These are phyloP conservation scores for Metarhizium anisopliae DNA, from an alignment of 2,329 filamentous ascomycete genomes.

Conservation along the genomic window DNA sequence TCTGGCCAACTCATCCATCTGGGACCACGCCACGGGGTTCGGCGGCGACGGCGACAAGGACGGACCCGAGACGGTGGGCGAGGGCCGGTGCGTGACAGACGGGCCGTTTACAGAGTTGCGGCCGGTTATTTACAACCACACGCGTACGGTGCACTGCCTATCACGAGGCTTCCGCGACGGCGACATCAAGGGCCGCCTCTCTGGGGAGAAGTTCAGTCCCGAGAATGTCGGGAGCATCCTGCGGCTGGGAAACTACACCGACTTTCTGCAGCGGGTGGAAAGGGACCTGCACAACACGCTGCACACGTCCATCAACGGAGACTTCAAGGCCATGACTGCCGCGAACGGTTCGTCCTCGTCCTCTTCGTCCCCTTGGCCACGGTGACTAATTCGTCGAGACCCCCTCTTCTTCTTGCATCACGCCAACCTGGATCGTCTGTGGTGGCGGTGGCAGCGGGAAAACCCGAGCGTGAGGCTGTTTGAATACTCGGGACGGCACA, in stretches of 20 bases:
- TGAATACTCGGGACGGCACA: constrained; percentile 5
- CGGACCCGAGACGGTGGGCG: constrained; percentile 4
- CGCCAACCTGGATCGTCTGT: constrained; percentile 6
- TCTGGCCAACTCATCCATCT: constrained; percentile 9
- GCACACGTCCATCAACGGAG: constrained; percentile 7
- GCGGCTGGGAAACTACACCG: not conserved
- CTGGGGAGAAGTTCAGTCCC: constrained; percentile 3
- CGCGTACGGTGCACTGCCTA: constrained; percentile 4
- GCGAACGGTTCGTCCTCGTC: constrained; percentile 5
- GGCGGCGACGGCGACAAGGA: constrained; percentile 9
- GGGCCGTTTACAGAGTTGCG: constrained; percentile 10
- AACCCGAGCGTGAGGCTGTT: not conserved
- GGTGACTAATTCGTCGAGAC: not conserved
- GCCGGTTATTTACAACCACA: constrained; percentile 9
- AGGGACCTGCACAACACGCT: constrained; percentile 6
- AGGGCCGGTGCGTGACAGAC: constrained; percentile 8
- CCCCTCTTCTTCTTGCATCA: constrained; percentile 9
- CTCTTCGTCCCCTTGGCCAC: not conserved
- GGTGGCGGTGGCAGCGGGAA: constrained; percentile 9
- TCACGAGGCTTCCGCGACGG: constrained; percentile 6
- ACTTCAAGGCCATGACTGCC: constrained; percentile 8
- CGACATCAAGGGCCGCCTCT: not conserved
- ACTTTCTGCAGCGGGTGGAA: constrained; percentile 3
- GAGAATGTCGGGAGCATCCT: constrained; percentile 2
- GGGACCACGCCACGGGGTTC: constrained; percentile 8